Base-by-base conservation (phyloP, 768 basidiomycete genomes). In the Podaxis sp. region DNA sequence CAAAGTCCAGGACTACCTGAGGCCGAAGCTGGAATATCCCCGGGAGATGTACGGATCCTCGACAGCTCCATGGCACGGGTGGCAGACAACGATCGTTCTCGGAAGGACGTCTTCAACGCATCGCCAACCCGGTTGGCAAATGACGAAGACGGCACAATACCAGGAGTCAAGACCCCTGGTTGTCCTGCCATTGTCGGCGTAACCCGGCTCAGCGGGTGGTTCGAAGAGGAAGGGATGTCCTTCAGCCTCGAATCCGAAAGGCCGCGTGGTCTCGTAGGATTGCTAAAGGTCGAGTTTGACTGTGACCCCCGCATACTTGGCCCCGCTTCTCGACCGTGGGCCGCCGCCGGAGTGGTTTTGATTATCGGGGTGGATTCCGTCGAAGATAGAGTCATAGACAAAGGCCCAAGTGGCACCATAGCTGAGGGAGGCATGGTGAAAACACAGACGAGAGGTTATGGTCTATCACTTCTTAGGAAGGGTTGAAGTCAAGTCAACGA, bases 41-140 rank as follows among this genome's bases (percentile, higher is more conserved):
- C 53, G 5, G 64, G 19, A 52, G 63, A 52, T n/a, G 38, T n/a
- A 42, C 55, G 42, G 19, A 38, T 51, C 52, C 56, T 65, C 58
- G 24, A 51, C 42, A 44, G 39, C 15, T 65, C 65, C 54, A 12
- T 57, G 46, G 11, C 51, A 26, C 59, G 66, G 7, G 64, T 61
- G 36, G 67, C 66, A 4, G 72, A 70, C 46, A 66, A 51, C 38
- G 73, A 70, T 30, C 69, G 67, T n/a, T 69, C 68, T 44, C 68
- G 61, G n/a, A 68, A 67, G 8, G 70, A 65, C 13, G 67, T 68
- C 26, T 40, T 57, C 58, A 68, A 53, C 2, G 63, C 63, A 15
- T 61, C 65, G 15, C 52, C 44, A 52, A 28, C 42, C 13, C 57
- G n/a, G 26, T 42, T 53, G 17, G 39, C 30, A 40, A 49, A 40